These are phyloP conservation scores for Rhodotorula glutinis DNA, from an alignment of 1,284 basidiomycete species.

Conservation along the genomic window DNA sequence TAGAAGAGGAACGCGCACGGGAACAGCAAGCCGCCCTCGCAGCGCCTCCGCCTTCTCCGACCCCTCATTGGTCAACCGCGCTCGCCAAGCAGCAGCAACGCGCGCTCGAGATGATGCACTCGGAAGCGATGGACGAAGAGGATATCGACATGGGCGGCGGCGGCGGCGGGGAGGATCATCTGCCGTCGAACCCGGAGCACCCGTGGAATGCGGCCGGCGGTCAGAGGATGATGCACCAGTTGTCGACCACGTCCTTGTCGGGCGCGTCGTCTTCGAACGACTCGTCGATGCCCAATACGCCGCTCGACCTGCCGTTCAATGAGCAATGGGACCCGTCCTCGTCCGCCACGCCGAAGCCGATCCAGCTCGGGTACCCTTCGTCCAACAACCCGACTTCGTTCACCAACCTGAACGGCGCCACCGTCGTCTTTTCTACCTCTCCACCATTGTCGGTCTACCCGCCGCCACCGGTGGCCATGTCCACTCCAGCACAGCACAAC, in stretches of 20 bases:
- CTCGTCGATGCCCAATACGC: slow-evolving; percentile 19
- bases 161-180: neutral
- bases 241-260: slow-evolving; percentile 3
- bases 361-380: slow-evolving; percentile 5
- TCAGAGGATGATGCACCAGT: slow-evolving; percentile 16
- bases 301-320: slow-evolving; percentile 21
- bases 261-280: slow-evolving; percentile 7
- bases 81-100: slow-evolving; percentile 24
- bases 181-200: slow-evolving; percentile 15
- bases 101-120: slow-evolving; percentile 16
- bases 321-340: slow-evolving; percentile 8
- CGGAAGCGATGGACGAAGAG: slow-evolving; percentile 12
- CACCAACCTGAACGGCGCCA: slow-evolving; percentile 28
- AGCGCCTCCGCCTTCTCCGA: slow-evolving; percentile 10
- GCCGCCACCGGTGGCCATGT: slow-evolving; percentile 4
- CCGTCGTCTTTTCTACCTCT: slow-evolving; percentile 17
- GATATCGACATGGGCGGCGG: slow-evolving; percentile 26
- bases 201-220: slow-evolving; percentile 15
- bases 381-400: slow-evolving; percentile 21
- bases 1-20: neutral
- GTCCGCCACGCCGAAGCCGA: neutral
- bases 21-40: neutral
- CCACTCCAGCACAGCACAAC: neutral
- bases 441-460: slow-evolving; percentile 25
- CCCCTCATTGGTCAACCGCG: slow-evolving; percentile 6